Percentiles rank a stretch among this genome's conserved stretches.
Conservation (phyloP, 2,329 filamentous ascomycete species). For the Apiospora sp. region DNA sequence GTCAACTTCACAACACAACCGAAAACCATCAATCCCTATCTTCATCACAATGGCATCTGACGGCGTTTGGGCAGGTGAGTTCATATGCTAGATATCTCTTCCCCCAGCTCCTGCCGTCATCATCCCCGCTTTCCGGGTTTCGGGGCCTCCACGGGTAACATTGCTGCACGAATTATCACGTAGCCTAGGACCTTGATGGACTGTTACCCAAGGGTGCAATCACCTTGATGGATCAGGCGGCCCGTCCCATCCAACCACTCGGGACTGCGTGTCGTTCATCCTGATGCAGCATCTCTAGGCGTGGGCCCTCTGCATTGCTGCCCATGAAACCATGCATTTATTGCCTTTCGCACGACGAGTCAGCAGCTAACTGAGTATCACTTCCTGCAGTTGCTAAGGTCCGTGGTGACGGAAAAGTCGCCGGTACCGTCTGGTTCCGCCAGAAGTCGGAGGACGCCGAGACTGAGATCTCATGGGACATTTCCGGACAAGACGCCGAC, state of each 20-base stretch:
- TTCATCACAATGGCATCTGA: conserved; percentile 14
- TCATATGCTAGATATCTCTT: not conserved
- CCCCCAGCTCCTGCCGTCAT: not conserved
- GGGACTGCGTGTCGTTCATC: conserved; percentile 3
- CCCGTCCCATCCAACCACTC: conserved; percentile 15
- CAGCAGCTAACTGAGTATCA: conserved; percentile 34
- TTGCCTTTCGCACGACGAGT: conserved; percentile 29
- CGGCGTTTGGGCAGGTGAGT: conserved; percentile 19
- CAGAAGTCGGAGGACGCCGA: conserved; percentile 82
- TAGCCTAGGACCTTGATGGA: conserved; percentile 55
- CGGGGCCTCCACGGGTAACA: conserved; percentile 52
- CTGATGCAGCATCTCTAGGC: conserved; percentile 32
- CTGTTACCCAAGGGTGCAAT: conserved; percentile 34
- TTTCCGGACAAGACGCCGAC: conserved; percentile 91
- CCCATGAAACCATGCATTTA: not conserved
- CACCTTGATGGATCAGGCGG: conserved; percentile 40
- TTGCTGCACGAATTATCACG: conserved; percentile 65
- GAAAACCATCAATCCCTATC: not conserved
- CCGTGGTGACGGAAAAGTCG: conserved; percentile 96
- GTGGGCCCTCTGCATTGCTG: conserved; percentile 13
- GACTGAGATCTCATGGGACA: conserved; percentile 91
- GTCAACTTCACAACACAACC: conserved; percentile 11
- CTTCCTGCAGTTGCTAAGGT: conserved; percentile 81
- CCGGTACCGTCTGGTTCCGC: conserved; percentile 94
- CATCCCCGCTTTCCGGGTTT: conserved; percentile 31